phyloP scores from a whole-genome alignment of 2,329 filamentous ascomycete genomes.

The Aspergillus nomiae region DNA sequence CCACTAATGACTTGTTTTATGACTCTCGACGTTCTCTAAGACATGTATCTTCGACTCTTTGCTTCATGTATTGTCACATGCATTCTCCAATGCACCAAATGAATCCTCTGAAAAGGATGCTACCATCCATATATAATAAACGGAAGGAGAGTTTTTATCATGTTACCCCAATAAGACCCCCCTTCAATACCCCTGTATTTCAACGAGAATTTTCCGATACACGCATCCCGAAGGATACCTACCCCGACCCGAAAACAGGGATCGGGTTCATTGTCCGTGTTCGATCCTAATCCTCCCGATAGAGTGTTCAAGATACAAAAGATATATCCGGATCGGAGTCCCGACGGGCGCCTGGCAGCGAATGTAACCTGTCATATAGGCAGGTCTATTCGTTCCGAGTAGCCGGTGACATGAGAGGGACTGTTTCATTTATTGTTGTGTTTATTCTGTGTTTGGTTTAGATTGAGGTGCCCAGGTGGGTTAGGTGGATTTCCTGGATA shows the following conservation, averaged over 20 bases:
- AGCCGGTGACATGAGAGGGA: neutral
- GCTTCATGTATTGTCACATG: neutral
- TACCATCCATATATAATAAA: neutral
- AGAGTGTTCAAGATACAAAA: neutral
- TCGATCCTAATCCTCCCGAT: neutral
- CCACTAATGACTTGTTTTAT: neutral
- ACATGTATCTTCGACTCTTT: neutral
- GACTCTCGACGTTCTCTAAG: neutral
- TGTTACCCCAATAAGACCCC: neutral
- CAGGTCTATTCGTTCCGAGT: neutral
- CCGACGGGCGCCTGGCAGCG: neutral
- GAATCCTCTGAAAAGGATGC: neutral
- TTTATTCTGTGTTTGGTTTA: neutral
- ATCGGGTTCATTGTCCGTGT: neutral
- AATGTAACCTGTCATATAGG: neutral
- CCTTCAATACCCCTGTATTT: neutral
- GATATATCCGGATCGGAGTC: neutral
- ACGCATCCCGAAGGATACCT: neutral
- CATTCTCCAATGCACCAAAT: neutral
- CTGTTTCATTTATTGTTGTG: neutral
- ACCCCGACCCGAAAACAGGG: neutral
- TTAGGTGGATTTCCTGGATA: neutral
- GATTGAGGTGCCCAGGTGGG: neutral
- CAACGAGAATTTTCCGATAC: neutral
- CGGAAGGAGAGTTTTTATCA: too few relatives aligned